Base-by-base conservation (phyloP, 345 rosid genomes). In the Heritiera littoralis region DNA sequence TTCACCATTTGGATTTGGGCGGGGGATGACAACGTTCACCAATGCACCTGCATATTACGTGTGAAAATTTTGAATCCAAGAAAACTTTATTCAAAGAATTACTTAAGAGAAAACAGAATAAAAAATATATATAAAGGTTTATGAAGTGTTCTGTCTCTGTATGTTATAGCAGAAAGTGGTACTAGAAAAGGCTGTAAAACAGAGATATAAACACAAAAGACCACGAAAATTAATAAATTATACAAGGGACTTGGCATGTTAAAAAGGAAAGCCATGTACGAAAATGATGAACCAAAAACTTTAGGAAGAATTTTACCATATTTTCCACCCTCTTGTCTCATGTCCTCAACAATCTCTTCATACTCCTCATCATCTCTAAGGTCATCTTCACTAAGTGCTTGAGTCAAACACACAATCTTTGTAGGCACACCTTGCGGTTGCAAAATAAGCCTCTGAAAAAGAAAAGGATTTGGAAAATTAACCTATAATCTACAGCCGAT, bases 261-360 rank as follows among this genome's bases (percentile, higher is more conserved):
- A 51, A 38, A 38, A 38, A 59, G 20, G 17, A 74, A 5, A 17
- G 52, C 14, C 40, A 51, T 18, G 9, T 43, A 35, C 38, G 7
- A 54, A 35, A 51, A 23, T 1, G 20, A 41, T 3, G 30, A 14
- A 46, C 54, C 15, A 63, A 28, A 45, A 49, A 23, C 68, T 79
- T 84, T 87, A 81, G 79, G 20, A 79, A 54, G 60, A 48, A 61
- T 51, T 78, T 78, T 91, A 95, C 99, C 99, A 18, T 91, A 89
- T 80, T 91, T 96, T 77, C 87, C 92, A 41, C 94, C 97, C 85
- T 96, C 97, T 45, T 78, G 86, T 82, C 94, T 87, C 97, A 94
- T 94, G 85, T 96, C 99, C 69, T 87, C 98, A 84, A 92, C 48
- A 78, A 92, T 96, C 72, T 94, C 99, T 84, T 86, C 98, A 78